These are phyloP conservation scores for Helotiales sp. DNA, from an alignment of 2,329 filamentous ascomycete genomes.

Conservation along the genomic window DNA sequence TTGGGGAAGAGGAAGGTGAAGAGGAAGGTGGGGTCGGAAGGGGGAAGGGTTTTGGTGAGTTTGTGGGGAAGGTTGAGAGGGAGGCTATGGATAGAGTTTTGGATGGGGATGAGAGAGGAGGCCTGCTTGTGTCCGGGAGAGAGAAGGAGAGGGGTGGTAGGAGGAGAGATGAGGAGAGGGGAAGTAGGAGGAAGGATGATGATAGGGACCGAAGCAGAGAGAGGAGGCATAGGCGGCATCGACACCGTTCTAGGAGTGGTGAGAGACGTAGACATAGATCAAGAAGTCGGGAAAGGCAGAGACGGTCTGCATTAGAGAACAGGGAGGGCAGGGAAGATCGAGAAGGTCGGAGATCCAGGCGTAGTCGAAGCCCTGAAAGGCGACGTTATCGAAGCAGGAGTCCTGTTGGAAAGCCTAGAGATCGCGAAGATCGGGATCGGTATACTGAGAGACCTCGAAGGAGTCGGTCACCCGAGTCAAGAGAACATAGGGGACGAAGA, in stretches of 20 bases:
- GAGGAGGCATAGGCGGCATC: constrained; percentile 32
- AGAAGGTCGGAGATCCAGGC: constrained; percentile 26
- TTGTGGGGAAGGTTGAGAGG: constrained; percentile 29
- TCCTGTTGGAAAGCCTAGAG: constrained; percentile 28
- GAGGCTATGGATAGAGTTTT: constrained; percentile 14
- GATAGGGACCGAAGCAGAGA: constrained; percentile 36
- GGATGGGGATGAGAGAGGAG: constrained; percentile 21
- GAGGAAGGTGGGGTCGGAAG: constrained; percentile 31
- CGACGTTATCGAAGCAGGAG: constrained; percentile 33
- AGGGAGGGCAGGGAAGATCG: constrained; percentile 26
- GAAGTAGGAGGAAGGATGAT: constrained; percentile 13
- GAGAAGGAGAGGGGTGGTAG: constrained; percentile 10
- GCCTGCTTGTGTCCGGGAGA: constrained; percentile 15
- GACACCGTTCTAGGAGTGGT: constrained; percentile 33
- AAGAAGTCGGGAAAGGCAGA: constrained; percentile 28
- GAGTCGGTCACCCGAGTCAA: constrained; percentile 21
- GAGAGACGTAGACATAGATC: constrained; percentile 29
- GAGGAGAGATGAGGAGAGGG: constrained; percentile 32
- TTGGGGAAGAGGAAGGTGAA: constrained; percentile 39
- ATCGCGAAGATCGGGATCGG: constrained; percentile 24
- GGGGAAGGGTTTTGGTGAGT: constrained; percentile 34
- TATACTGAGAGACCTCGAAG: constrained; percentile 17
- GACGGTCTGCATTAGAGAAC: constrained; percentile 18
- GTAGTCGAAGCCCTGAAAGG: constrained; percentile 29
- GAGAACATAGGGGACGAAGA: constrained; percentile 10